Conservation (phyloP, 2,329 filamentous ascomycete species). For the Cryphonectria parasitica region DNA sequence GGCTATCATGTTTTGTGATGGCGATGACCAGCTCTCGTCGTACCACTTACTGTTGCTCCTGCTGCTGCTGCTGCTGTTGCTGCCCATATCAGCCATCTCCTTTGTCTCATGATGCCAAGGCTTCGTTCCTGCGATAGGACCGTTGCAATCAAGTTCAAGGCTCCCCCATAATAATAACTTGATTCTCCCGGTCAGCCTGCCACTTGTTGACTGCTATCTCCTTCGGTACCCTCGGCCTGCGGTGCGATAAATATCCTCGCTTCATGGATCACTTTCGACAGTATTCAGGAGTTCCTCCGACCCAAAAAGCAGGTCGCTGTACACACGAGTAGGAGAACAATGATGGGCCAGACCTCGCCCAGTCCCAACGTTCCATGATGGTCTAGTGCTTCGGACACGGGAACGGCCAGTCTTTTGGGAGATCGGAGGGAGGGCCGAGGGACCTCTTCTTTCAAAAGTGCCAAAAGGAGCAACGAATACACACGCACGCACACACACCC, state of each 20-base stretch:
- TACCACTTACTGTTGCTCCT: not conserved
- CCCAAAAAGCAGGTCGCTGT: conserved; percentile 1
- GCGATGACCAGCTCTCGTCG: not conserved
- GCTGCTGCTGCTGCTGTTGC: not conserved
- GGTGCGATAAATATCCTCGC: not conserved
- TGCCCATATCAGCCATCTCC: not conserved
- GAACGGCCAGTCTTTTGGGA: not conserved
- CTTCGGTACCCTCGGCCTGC: not conserved
- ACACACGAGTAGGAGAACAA: not conserved
- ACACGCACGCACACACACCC: not conserved
- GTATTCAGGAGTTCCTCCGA: not conserved
- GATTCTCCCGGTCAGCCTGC: not conserved
- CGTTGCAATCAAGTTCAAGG: not conserved
- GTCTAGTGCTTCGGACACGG: not conserved
- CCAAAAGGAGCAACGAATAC: not conserved
- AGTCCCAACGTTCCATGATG: not conserved
- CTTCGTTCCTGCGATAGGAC: not conserved
- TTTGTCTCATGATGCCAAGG: not conserved
- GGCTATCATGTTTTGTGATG: too few species aligned
- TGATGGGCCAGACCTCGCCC: not conserved
- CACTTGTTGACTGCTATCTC: not conserved
- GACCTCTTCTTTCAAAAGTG: not conserved
- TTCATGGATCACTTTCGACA: not conserved
- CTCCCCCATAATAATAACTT: not conserved
- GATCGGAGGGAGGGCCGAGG: not conserved